These are phyloP conservation scores for Oryza glumipatula DNA, from an alignment of 176 grass and related monocot species.

Conservation along the genomic window DNA sequence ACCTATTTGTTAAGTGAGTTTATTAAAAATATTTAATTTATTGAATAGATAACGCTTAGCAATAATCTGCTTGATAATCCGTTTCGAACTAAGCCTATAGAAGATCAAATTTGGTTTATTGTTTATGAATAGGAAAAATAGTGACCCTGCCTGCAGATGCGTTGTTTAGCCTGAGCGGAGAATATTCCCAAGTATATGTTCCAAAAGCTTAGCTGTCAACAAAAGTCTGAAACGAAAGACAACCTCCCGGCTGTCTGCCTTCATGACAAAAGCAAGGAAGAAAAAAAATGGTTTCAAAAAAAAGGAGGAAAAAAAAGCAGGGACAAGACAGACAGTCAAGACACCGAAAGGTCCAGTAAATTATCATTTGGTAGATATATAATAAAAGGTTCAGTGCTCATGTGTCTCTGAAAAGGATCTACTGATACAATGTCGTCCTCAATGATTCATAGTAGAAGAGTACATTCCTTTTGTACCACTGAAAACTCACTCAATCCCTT, in stretches of 20 bases:
- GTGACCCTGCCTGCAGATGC: too few species aligned
- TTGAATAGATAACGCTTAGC: too few species aligned
- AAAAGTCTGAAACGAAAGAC: neutral
- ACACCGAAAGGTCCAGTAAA: neutral
- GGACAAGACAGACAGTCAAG: neutral
- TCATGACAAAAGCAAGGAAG: neutral
- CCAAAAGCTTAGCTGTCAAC: neutral
- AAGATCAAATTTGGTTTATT: neutral
- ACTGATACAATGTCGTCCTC: neutral
- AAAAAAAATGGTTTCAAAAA: too few species aligned
- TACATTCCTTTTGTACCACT: too few species aligned
- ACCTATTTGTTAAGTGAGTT: too few species aligned
- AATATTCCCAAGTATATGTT: neutral
- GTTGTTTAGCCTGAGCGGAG: neutral
- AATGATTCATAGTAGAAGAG: neutral
- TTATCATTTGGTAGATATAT: neutral
- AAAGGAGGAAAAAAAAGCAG: too few species aligned
- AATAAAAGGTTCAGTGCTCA: neutral
- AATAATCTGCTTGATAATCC: too few species aligned
- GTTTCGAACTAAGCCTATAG: too few species aligned
- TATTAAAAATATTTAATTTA: too few species aligned
- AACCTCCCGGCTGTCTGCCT: neutral
- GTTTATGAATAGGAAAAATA: too few species aligned
- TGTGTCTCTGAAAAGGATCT: neutral
- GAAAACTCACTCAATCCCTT: too few species aligned